Conservation (phyloP, 2,329 filamentous ascomycete species). For the Aspergillus arachidicola region DNA sequence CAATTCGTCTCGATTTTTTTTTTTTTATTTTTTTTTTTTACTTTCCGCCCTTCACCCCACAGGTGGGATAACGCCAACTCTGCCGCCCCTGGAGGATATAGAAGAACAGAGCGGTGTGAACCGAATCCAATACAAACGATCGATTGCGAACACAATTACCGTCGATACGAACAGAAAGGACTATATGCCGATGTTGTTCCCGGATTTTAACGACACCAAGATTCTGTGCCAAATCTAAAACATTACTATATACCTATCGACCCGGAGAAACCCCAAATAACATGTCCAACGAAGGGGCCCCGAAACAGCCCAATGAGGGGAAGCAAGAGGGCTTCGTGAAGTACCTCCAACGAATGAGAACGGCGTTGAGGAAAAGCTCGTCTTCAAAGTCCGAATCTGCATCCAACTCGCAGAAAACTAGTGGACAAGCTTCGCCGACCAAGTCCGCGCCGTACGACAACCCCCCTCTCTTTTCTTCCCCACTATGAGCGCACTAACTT, state of each 20-base stretch:
- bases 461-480: not conserved
- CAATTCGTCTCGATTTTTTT: not conserved
- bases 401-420: slow-evolving; percentile 20
- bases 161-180: not conserved
- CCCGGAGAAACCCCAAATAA: not conserved
- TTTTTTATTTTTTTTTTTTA: not conserved
- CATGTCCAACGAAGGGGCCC: slow-evolving; percentile 28
- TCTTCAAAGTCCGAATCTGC: slow-evolving; percentile 32
- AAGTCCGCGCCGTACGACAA: slow-evolving; percentile 16
- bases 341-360: slow-evolving; percentile 44
- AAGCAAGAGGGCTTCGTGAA: slow-evolving; percentile 40
- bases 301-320: slow-evolving; percentile 22
- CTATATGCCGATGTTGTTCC: not conserved
- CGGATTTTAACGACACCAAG: not conserved
- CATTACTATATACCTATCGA: not conserved
- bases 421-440: slow-evolving; percentile 16
- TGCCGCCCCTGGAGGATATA: not conserved
- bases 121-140: not conserved
- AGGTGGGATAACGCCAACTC: not conserved
- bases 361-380: slow-evolving; percentile 36
- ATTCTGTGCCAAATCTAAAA: not conserved
- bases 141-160: too few relatives aligned
- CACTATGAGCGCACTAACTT: not conserved
- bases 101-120: not conserved
- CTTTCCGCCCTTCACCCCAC: not conserved